Conservation (phyloP, 306 rosid genomes). For the Fragaria nilgerrensis region DNA sequence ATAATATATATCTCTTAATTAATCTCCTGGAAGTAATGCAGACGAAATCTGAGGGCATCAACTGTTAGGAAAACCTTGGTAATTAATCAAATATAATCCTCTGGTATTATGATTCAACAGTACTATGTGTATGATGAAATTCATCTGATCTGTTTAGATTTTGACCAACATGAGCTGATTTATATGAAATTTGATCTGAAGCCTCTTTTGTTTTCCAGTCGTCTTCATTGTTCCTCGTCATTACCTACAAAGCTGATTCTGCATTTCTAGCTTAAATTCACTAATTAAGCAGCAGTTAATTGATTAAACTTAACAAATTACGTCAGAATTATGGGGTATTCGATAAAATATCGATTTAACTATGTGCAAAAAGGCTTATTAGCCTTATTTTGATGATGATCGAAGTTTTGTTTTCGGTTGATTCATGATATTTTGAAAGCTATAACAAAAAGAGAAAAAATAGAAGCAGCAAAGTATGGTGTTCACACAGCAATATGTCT, state of each 20-base stretch:
- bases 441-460: background rate
- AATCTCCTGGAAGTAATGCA: background rate
- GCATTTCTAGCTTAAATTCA: background rate
- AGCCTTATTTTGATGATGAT: background rate
- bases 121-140: background rate
- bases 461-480: background rate
- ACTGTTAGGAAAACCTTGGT: background rate
- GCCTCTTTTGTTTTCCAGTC: background rate
- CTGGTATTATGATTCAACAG: background rate
- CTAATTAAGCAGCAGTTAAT: slow-evolving; percentile 7
- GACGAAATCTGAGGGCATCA: background rate
- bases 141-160: background rate
- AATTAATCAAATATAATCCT: slow-evolving; percentile 4
- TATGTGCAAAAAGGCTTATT: background rate
- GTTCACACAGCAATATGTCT: slow-evolving; percentile 10
- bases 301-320: background rate
- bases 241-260: background rate
- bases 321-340: background rate
- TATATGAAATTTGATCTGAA: background rate
- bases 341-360: background rate
- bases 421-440: background rate
- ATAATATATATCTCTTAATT: background rate
- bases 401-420: background rate
- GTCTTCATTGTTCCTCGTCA: background rate
- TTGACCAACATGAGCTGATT: background rate